These are phyloP conservation scores for Blastobotrys elegans DNA, from an alignment of 1,139 yeast species.

Conservation along the genomic window DNA sequence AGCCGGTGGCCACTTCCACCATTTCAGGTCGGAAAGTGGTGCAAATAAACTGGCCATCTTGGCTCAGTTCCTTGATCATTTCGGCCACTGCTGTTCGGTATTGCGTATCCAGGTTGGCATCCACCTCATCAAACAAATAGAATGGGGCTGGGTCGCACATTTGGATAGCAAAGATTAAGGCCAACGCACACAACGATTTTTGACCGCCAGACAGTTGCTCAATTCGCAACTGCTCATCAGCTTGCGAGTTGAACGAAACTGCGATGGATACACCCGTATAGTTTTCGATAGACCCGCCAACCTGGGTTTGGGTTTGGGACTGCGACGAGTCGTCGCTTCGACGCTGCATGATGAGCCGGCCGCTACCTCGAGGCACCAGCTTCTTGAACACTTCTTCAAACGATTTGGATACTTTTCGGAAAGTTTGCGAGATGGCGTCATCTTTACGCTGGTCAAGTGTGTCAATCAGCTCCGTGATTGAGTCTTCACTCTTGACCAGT, in stretches of 20 bases:
- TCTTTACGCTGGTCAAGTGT: conserved; percentile 74
- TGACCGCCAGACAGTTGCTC: conserved; percentile 97
- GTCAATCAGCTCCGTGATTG: conserved; percentile 70
- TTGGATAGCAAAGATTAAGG: conserved; percentile 89
- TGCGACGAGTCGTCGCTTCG: conserved; percentile 27
- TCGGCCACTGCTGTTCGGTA: conserved; percentile 85
- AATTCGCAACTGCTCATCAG: conserved; percentile 80
- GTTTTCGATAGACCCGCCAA: conserved; percentile 38
- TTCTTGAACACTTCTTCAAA: conserved; percentile 71
- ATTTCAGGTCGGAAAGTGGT: conserved; percentile 95
- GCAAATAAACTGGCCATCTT: conserved; percentile 72
- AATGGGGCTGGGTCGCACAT: conserved; percentile 96
- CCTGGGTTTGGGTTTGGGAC: conserved; percentile 10
- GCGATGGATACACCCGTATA: conserved; percentile 81
- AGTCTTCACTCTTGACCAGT: conserved; percentile 60
- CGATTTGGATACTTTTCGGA: conserved; percentile 67
- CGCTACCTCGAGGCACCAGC: conserved; percentile 81
- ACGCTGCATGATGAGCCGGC: conserved; percentile 63
- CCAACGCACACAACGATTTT: conserved; percentile 89
- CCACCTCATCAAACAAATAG: conserved; percentile 91
- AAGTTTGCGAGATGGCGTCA: conserved; percentile 75
- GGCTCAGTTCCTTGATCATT: conserved; percentile 61
- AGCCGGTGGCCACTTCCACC: conserved; percentile 80
- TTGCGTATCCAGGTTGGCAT: conserved; percentile 91
- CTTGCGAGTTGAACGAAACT: conserved; percentile 85